Evolutionary conservation across 192 early-diverging fungal genomes (phyloP), one percentile per base, ranked within the genome.

Genomic region (Mortierella alpina): DNA sequence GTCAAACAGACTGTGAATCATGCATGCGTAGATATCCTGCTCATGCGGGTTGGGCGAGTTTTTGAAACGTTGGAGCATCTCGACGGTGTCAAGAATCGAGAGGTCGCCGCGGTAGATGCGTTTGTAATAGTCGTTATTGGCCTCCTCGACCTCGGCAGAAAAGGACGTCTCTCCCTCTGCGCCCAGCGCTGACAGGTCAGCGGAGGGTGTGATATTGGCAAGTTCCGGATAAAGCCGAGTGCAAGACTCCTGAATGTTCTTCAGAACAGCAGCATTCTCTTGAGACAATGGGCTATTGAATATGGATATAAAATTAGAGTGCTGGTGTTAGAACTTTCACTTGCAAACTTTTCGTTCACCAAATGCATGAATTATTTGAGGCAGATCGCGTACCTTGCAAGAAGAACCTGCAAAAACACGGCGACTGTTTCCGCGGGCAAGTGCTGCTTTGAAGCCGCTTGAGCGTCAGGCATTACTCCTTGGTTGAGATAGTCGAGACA

Each of bases 1-100:
- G 68, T 98, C 98, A 83, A 99, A 93, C 44, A 97, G 90, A 63
- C 94, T 94, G 82, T 95, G 93, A 10, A 97, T 91, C 89, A 98
- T 97, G 73, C 93, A 96, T 10, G 90, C 88, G 82, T 91, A 98
- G 8, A 94, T 90, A 55, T 96, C 93, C 80, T 92, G 93, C 68
- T 95, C 95, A 22, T 90, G 85, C 23, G 85, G 73, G 60, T 91
- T 89, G 15, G 89, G 68, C 23, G 96, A 96, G 59, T 90, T 91
- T 63, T 95, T 95, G 75, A 95, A 92, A 14, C 85, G 86, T 68
- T 92, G 88, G 22, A 99, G 86, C 10, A 93, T 82, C 14, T 96
- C 94, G 39, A 98, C 91, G 82, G 98, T 90, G 65, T 96, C 89
- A 40, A 90, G 87, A 48, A 99, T 91, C 2, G 91, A 88, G 39